These are phyloP conservation scores for Diaporthe nobilis DNA, from an alignment of 2,329 filamentous ascomycete species.

Conservation along the genomic window DNA sequence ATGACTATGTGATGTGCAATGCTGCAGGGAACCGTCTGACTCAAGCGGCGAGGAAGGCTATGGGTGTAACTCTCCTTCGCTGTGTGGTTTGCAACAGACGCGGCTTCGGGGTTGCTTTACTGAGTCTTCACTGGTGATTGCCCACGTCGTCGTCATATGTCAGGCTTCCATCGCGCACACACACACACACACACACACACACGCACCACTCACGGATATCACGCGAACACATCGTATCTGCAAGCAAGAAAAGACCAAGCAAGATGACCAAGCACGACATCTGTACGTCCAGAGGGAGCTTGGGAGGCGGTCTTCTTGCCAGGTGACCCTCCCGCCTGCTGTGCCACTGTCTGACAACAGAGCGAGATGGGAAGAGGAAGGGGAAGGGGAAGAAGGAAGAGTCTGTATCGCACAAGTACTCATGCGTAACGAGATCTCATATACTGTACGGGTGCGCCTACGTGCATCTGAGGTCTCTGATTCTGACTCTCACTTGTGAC, in stretches of 20 bases:
- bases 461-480: slow-evolving; percentile 43
- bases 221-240: slow-evolving; percentile 31
- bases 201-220: slow-evolving; percentile 6
- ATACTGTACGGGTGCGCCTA: slow-evolving; percentile 48
- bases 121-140: neutral
- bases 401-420: slow-evolving; percentile 2
- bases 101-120: neutral
- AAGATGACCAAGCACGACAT: slow-evolving; percentile 34
- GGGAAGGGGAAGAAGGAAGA: neutral
- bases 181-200: neutral
- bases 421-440: slow-evolving; percentile 46
- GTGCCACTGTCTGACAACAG: slow-evolving; percentile 28
- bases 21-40: slow-evolving; percentile 26
- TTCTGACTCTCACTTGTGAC: slow-evolving; percentile 34
- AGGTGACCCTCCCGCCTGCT: slow-evolving; percentile 29
- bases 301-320: neutral
- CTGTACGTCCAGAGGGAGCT: slow-evolving; percentile 1
- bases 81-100: neutral
- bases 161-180: neutral
- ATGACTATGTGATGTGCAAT: neutral
- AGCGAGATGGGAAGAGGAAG: neutral
- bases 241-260: slow-evolving; percentile 24
- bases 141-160: neutral
- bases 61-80: neutral
- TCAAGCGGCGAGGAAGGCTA: neutral